Conservation (phyloP, 805 yeast species). For the Cyberlindnera japonica region DNA sequence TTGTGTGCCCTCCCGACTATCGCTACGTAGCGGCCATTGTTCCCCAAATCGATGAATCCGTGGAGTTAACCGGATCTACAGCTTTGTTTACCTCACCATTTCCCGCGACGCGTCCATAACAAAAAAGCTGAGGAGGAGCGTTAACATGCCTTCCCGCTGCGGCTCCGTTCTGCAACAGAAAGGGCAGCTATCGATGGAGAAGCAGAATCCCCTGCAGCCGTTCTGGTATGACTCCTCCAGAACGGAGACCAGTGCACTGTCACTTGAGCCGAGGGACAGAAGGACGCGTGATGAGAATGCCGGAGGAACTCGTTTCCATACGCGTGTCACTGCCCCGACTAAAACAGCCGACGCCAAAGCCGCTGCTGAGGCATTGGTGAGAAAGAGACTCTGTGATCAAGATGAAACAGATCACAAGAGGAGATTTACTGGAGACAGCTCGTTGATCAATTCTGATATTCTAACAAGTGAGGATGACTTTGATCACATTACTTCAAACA, state of each 20-base stretch:
- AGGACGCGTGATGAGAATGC: slow-evolving; percentile 42
- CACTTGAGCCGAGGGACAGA: slow-evolving; percentile 39
- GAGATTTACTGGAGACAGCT: slow-evolving; percentile 12
- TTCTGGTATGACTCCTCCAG: slow-evolving; percentile 33
- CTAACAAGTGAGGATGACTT: slow-evolving; percentile 24
- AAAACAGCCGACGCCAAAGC: neutral
- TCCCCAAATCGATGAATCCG: too few relatives aligned
- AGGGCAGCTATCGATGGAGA: slow-evolving; percentile 12
- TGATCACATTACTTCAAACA: slow-evolving; percentile 1
- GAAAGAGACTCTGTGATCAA: slow-evolving; percentile 21
- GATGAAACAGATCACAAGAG: slow-evolving; percentile 17
- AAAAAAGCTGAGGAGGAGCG: too few relatives aligned
- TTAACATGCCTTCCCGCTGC: too few relatives aligned
- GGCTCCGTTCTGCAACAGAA: too few relatives aligned
- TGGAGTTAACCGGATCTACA: too few relatives aligned
- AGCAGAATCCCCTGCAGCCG: slow-evolving; percentile 19
- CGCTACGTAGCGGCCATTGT: too few relatives aligned
- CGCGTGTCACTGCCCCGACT: slow-evolving; percentile 29
- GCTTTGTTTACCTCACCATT: too few relatives aligned
- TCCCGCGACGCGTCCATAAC: too few relatives aligned
- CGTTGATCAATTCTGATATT: slow-evolving; percentile 19
- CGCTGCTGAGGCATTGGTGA: slow-evolving; percentile 11
- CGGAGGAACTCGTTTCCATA: slow-evolving; percentile 39
- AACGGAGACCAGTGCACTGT: slow-evolving; percentile 31
- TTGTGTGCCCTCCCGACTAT: too few relatives aligned